Evolutionary conservation across 1,284 basidiomycete genomes (phyloP).

Genomic region (Farysia itapuensis): DNA sequence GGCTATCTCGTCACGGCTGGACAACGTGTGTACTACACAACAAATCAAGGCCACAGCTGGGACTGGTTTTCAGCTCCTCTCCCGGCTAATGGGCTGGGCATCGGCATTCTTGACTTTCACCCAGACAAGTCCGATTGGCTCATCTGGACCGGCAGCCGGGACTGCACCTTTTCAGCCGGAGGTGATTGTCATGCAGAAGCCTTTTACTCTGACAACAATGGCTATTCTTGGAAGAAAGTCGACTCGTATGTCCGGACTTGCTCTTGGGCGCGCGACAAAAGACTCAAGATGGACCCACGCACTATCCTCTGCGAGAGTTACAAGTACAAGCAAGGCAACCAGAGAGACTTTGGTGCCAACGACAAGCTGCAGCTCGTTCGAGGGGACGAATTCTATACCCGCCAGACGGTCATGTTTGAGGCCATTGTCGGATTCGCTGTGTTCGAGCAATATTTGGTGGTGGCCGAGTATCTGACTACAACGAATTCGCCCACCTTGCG

Average conservation of each 20-base stretch:
- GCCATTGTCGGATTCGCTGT: slow-evolving; percentile 90
- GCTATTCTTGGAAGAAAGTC: slow-evolving; percentile 73
- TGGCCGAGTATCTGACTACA: slow-evolving; percentile 73
- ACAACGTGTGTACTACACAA: slow-evolving; percentile 73
- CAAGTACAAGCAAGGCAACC: slow-evolving; percentile 77
- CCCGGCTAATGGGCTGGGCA: slow-evolving; percentile 77
- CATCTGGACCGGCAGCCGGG: slow-evolving; percentile 86
- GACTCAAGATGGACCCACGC: slow-evolving; percentile 74
- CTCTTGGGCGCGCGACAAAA: slow-evolving; percentile 81
- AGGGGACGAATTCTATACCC: slow-evolving; percentile 75
- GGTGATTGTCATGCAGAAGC: slow-evolving; percentile 48
- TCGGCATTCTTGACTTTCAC: slow-evolving; percentile 82
- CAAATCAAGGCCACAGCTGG: slow-evolving; percentile 79
- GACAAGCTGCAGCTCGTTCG: slow-evolving; percentile 79
- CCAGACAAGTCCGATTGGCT: slow-evolving; percentile 76
- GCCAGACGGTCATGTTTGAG: slow-evolving; percentile 74
- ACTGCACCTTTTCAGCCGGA: slow-evolving; percentile 61
- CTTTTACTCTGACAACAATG: slow-evolving; percentile 63
- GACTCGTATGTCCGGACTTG: slow-evolving; percentile 88
- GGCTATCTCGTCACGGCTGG: slow-evolving; percentile 83
- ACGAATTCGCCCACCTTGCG: slow-evolving; percentile 56
- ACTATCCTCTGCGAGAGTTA: slow-evolving; percentile 93
- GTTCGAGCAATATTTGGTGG: slow-evolving; percentile 91
- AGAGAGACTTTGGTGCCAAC: slow-evolving; percentile 63
- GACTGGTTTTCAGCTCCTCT: slow-evolving; percentile 67